Evolutionary conservation across 2,329 filamentous ascomycete genomes (phyloP), one percentile per base, ranked within the genome.

Genomic region (Sporothrix luriei): DNA sequence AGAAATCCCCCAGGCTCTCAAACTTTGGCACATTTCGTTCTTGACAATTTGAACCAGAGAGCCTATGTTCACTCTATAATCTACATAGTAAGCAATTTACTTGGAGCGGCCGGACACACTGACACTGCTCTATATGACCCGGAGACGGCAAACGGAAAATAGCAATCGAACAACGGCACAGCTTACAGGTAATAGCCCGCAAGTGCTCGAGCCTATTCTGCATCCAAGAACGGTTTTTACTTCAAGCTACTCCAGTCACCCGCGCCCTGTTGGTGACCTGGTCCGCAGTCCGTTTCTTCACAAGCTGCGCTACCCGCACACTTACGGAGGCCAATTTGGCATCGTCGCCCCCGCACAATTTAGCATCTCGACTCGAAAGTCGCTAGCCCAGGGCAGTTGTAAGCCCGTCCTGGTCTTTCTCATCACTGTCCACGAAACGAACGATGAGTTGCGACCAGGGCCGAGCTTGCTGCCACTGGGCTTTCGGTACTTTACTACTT

Each of bases 401-500:
- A 21, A 21, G n/a, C 24, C 43, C 14, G 40, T 13, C 16, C 55
- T 59, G 19, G 16, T 40, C 55, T 29, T 38, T 40, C 29, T 40
- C 54, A n/a, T 57, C 29, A 38, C 38, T 57, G 54, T 19, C 26
- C 54, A 57, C 21, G 9, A 52, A 52, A 21, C 38, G n/a, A 24
- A 24, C 13, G 49, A 38, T 33, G 29, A 33, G 26, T 33, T 33
- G 29, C 29, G 29, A 6, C 49, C 2, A 46, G 43, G 40, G 43
- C 43, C 33, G 2, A 33, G 33, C 43, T 16, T 48, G 21, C 66
- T 68, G 54, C 46, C 49, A 66, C n/a, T 57, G 46, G 51, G 21
- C 46, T 62, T 62, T 68, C 49, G 48, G 46, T 62, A 9, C 48
- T 26, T 64, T 64, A 43, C 59, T 64, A 29, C 11, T 19, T 26